These are phyloP conservation scores for Ophiostoma sp. DNA, from an alignment of 2,329 filamentous ascomycete genomes.

Conservation along the genomic window DNA sequence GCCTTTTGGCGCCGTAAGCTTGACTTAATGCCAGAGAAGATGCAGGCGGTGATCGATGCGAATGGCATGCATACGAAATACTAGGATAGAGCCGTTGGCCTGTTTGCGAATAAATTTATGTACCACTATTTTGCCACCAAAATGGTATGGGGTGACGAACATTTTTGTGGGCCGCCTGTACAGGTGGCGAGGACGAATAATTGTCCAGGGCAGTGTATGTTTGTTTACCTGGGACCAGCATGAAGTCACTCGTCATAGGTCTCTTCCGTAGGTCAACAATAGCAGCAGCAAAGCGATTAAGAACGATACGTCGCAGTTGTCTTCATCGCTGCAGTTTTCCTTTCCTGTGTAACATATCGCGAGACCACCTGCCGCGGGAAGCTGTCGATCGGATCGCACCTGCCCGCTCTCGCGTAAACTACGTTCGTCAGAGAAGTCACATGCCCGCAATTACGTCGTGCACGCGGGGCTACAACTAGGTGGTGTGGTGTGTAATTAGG, in stretches of 20 bases:
- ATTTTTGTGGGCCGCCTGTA: background rate
- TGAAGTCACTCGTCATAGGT: background rate
- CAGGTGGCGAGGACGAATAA: background rate
- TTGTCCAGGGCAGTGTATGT: background rate
- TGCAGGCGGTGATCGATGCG: conserved; percentile 14
- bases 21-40: background rate
- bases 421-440: background rate
- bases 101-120: background rate
- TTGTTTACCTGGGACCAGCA: background rate
- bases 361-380: background rate
- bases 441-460: conserved; percentile 1
- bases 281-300: background rate
- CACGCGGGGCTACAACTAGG: background rate
- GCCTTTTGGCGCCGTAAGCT: background rate
- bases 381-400: background rate
- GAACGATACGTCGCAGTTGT: background rate
- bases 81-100: background rate
- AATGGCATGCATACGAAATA: conserved; percentile 5
- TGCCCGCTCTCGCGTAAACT: background rate
- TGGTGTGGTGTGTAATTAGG: conserved; percentile 1
- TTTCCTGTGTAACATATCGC: background rate
- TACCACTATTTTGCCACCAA: background rate
- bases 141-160: background rate
- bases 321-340: background rate
- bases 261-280: background rate